Evolutionary conservation across 495 filamentous ascomycete genomes (phyloP).

Genomic region (Lophiotrema nucula): DNA sequence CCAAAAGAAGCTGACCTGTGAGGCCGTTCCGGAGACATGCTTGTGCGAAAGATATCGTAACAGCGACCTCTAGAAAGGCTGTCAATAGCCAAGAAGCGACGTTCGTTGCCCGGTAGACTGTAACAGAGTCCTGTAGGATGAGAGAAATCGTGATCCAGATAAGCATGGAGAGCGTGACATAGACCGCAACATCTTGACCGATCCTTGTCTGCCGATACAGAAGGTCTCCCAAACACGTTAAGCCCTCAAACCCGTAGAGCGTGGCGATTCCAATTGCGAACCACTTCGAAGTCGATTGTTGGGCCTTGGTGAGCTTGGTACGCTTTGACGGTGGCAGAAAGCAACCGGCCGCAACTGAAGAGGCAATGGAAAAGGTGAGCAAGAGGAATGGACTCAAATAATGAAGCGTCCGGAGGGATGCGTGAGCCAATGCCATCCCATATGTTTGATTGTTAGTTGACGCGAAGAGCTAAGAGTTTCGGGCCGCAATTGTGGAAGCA

Average conservation of each 20-base stretch:
- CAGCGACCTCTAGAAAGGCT: conserved; percentile 1
- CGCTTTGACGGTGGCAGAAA: conserved; percentile 6
- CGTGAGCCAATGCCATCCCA: too few species aligned
- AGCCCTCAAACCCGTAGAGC: neutral
- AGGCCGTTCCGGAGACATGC: too few species aligned
- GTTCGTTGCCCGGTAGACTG: neutral
- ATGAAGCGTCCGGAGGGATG: neutral
- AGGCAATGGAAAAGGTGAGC: neutral
- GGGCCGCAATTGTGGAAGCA: too few species aligned
- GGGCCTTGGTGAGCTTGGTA: neutral
- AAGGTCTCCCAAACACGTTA: neutral
- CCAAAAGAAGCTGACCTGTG: too few species aligned
- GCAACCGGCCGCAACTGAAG: conserved; percentile 1
- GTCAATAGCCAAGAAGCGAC: neutral
- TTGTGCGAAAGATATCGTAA: too few species aligned
- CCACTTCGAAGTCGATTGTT: neutral
- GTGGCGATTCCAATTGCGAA: neutral
- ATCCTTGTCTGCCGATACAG: neutral
- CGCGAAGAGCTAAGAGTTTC: too few species aligned
- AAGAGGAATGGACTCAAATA: neutral
- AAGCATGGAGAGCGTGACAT: neutral
- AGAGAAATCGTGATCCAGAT: neutral
- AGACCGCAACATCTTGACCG: neutral
- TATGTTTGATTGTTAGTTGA: too few species aligned
- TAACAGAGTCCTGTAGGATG: neutral